Evolutionary conservation across 2,329 filamentous ascomycete genomes (phyloP), one percentile per base, ranked within the genome.

Genomic region (Penicillium aurantiogriseum): DNA sequence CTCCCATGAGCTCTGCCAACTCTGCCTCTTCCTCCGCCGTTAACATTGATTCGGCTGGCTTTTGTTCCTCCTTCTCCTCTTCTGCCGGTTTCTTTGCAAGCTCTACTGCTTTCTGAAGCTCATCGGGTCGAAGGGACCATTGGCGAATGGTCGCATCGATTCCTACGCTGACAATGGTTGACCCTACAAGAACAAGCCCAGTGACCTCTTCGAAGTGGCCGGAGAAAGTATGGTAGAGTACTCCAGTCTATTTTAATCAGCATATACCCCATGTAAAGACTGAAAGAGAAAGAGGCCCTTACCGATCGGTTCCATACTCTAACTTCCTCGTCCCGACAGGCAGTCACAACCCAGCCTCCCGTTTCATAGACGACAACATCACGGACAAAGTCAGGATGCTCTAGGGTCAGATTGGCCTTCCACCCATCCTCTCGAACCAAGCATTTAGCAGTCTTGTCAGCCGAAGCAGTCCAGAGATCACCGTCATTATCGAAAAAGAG

Each of bases 151-250:
- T 97, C 2, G 87, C 89, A 76, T 99, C 94, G 65, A 97, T 95
- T 63, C 90, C 87, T 54, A 94, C 89, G 71, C 92, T 97, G 62
- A 90, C 85, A 11, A 96, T 78, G 4, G 71, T 76, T 44, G 73
- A 74, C 2, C 73, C 77, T 21, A 92, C 72, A 49, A 95, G 71
- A 2, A 88, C 80, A 43, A 97, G 76, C 36, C 88, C 91, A 1
- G 91, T 97, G 15, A 99, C 88, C 74, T 97, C 94, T 69, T 99
- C 92, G 70, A 86, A 97, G 76, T 99, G 94, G 0, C 94, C 94
- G 38, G 85, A 83, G 59, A 93, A 87, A 8, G 83, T 83, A 72
- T 89, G 89, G 69, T 88, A 83, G 33, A 95, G 78, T 71, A 88
- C 86, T 5, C 90, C 91, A 9, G 85, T 88, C 59, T 85, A 71